Base-by-base conservation (phyloP, 306 rosid species). In the Corylus heterophylla region DNA sequence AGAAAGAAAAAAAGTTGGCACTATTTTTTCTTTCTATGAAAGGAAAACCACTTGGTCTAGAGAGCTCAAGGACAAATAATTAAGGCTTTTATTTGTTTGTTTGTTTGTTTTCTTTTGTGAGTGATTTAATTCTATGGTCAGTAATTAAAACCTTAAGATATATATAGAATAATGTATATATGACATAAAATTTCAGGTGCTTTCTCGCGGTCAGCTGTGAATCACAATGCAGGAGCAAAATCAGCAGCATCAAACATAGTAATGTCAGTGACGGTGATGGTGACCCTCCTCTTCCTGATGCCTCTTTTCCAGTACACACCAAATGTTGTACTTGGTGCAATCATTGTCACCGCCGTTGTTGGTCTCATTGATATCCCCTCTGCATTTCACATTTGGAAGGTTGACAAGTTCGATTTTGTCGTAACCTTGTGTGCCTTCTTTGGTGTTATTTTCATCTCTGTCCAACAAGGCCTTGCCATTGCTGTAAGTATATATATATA, bases 241-340 rank as follows among this genome's bases (percentile, higher is more conserved):
- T 88, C 99, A 55, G 99, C 97, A 3, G 86, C 84, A 71, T 95
- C 99, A 10, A 95, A 95, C 82, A 73, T 95, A 29, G 89, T 95
- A 17, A 95, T 95, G 99, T 95, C 99, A 0, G 87, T 90, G 78
- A 89, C 99, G 7, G 93, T 95, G 8, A 91, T 95, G 99, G 96
- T 95, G 85, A 89, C 99, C 8, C 93, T 95, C 37, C 90, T 95
- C 71, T 87, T 95, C 58, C 92, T 95, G 0, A 95, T 95, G 99
- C 99, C 97, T 47, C 81, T 95, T 76, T 95, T 95, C 84, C 91
- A 95, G 16, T 93, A 91, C 85, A 93, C 99, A 0, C 99, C 99
- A 5, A 95, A 95, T 78, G 96, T 92, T 29, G 91, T 93, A 18
- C 69, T 95, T 80, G 98, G 96, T 0, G 94, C 99, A 13, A 93